phyloP scores from a whole-genome alignment of 192 early-diverging fungal genomes.

The Haplosporangium gracile region DNA sequence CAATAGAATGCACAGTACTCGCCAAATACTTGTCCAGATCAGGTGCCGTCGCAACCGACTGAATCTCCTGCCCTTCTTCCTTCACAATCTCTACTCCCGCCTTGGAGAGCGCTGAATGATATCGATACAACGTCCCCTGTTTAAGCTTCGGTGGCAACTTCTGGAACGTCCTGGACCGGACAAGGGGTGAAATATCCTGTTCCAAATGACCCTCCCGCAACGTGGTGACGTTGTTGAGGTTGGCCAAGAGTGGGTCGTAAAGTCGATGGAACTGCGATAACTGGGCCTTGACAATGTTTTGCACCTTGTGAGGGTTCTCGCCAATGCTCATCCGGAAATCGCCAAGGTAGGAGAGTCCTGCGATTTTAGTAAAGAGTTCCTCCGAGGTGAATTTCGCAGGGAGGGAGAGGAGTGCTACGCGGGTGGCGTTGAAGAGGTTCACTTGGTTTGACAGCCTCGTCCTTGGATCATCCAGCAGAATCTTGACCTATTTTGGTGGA shows the following conservation, averaged over 20 bases:
- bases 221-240: slow-evolving; percentile 63
- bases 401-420: slow-evolving; percentile 86
- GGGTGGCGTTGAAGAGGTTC: slow-evolving; percentile 88
- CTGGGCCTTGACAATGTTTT: slow-evolving; percentile 93
- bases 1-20: slow-evolving; percentile 73
- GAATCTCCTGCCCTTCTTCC: slow-evolving; percentile 48
- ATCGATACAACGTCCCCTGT: slow-evolving; percentile 39
- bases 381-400: slow-evolving; percentile 85
- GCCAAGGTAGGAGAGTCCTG: slow-evolving; percentile 89
- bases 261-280: slow-evolving; percentile 66
- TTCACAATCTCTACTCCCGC: slow-evolving; percentile 48
- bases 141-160: slow-evolving; percentile 87
- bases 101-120: slow-evolving; percentile 48
- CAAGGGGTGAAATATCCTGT: slow-evolving; percentile 73
- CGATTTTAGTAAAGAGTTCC: slow-evolving; percentile 87
- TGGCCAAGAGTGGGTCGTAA: slow-evolving; percentile 67
- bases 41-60: slow-evolving; percentile 50
- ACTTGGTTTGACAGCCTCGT: slow-evolving; percentile 82
- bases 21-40: slow-evolving; percentile 43
- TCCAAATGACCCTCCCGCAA: slow-evolving; percentile 59
- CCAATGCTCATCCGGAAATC: slow-evolving; percentile 94
- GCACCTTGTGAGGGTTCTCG: slow-evolving; percentile 97
- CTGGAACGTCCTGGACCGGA: slow-evolving; percentile 77
- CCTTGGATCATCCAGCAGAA: slow-evolving; percentile 81
- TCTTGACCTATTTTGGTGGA: slow-evolving; percentile 68